phyloP scores from a whole-genome alignment of 345 rosid species.

The Salix caprea region DNA sequence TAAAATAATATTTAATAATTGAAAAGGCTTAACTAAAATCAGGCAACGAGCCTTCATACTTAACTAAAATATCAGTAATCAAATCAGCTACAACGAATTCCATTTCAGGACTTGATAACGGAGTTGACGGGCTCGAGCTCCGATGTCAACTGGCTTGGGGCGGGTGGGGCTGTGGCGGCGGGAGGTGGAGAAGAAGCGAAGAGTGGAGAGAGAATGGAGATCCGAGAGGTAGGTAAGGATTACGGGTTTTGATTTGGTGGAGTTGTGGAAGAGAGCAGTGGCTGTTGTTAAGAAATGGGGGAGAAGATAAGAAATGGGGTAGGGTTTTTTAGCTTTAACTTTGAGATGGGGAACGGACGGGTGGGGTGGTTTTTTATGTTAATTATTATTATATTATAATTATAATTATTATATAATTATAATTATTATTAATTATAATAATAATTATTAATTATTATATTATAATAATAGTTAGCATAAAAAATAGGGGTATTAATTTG shows the following conservation, averaged over 20 bases:
- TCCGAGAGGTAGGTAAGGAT: conserved; percentile 19
- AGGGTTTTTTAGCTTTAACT: too few relatives aligned
- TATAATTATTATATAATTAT: too few relatives aligned
- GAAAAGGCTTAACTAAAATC: conserved; percentile 31
- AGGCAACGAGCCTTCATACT: conserved; percentile 74
- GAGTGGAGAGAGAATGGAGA: conserved; percentile 25
- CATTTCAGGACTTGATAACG: conserved; percentile 63
- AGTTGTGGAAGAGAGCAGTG: conserved; percentile 17
- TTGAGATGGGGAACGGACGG: too few relatives aligned
- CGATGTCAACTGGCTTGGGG: conserved; percentile 64
- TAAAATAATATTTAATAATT: too few relatives aligned
- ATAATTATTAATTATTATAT: too few relatives aligned
- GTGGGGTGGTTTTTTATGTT: too few relatives aligned
- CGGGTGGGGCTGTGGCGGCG: conserved; percentile 57
- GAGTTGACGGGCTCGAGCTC: conserved; percentile 80
- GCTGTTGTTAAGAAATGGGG: not conserved
- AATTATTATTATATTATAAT: too few relatives aligned
- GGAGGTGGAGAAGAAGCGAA: conserved; percentile 55
- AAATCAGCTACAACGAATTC: conserved; percentile 89
- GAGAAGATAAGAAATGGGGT: too few relatives aligned
- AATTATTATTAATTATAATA: too few relatives aligned
- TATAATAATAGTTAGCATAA: too few relatives aligned
- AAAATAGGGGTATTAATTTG: too few relatives aligned
- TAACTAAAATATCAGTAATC: conserved; percentile 72
- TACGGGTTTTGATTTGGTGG: conserved; percentile 20